Evolutionary conservation across 257 asterid genomes (phyloP).

Genomic region (Salvia miltiorrhiza): DNA sequence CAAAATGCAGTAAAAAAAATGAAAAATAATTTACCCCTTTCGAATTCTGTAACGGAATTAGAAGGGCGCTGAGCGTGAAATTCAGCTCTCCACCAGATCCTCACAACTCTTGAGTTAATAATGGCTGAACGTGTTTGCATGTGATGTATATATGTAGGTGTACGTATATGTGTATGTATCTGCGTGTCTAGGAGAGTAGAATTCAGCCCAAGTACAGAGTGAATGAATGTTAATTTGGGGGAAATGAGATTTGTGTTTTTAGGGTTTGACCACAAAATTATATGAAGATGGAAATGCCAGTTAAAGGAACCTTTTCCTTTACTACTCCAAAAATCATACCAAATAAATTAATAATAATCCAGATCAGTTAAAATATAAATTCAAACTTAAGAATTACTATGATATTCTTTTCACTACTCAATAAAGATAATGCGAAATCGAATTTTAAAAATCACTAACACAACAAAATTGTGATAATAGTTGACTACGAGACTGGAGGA

Average conservation of each 20-base stretch:
- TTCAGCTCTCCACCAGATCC: slow-evolving; percentile 32
- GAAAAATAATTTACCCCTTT: slow-evolving; percentile 14
- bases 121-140: slow-evolving; percentile 41
- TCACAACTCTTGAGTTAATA: slow-evolving; percentile 21
- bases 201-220: slow-evolving; percentile 18
- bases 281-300: slow-evolving; percentile 1
- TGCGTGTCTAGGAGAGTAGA: neutral
- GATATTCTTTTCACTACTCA: no score
- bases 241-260: slow-evolving; percentile 26
- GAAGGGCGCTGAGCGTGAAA: slow-evolving; percentile 26
- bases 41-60: slow-evolving; percentile 17
- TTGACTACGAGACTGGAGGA: neutral
- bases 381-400: neutral
- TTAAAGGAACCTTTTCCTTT: neutral
- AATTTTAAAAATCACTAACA: no score
- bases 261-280: slow-evolving; percentile 27
- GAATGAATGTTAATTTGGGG: slow-evolving; percentile 19
- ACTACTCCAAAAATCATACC: neutral
- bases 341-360: neutral
- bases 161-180: slow-evolving; percentile 3
- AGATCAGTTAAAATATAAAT: neutral
- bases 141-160: slow-evolving; percentile 27
- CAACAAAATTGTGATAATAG: neutral
- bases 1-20: neutral
- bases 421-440: no score